Evolutionary conservation across 1,139 yeast species (phyloP).

Genomic region (Debaryomyces coudertii): DNA sequence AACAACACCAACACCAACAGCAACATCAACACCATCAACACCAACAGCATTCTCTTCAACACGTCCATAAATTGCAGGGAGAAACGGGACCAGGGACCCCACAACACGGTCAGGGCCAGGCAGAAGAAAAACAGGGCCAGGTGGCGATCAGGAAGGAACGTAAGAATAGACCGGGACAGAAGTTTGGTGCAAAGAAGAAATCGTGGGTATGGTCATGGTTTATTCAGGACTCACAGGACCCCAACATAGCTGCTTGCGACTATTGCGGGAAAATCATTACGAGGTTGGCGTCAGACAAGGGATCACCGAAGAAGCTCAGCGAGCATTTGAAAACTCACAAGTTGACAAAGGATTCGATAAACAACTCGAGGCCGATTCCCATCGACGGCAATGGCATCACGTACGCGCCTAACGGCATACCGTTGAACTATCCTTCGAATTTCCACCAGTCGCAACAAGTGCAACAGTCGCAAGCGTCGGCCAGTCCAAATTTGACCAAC

Average conservation of each 20-base stretch:
- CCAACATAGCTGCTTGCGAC: constrained; percentile 58
- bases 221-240: constrained; percentile 50
- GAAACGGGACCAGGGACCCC: constrained; percentile 16
- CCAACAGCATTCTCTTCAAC: constrained; percentile 18
- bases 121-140: constrained; percentile 11
- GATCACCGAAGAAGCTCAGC: constrained; percentile 60
- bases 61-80: constrained; percentile 19
- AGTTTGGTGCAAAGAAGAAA: constrained; percentile 60
- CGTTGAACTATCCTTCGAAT: constrained; percentile 21
- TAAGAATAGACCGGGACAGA: constrained; percentile 52
- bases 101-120: constrained; percentile 11
- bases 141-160: constrained; percentile 26
- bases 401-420: constrained; percentile 33
- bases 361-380: constrained; percentile 38
- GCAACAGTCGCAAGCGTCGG: constrained; percentile 10
- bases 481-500: constrained; percentile 3
- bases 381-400: constrained; percentile 45
- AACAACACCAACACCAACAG: constrained; percentile 21
- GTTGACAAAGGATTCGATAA: constrained; percentile 41
- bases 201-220: constrained; percentile 71
- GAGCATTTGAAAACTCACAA: constrained; percentile 62
- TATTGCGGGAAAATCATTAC: constrained; percentile 53
- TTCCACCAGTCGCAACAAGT: constrained; percentile 14
- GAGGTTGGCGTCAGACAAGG: constrained; percentile 56
- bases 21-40: constrained; percentile 21